phyloP scores from a whole-genome alignment of 1,284 basidiomycete genomes.

The Phellopilus nigrolimitatus region DNA sequence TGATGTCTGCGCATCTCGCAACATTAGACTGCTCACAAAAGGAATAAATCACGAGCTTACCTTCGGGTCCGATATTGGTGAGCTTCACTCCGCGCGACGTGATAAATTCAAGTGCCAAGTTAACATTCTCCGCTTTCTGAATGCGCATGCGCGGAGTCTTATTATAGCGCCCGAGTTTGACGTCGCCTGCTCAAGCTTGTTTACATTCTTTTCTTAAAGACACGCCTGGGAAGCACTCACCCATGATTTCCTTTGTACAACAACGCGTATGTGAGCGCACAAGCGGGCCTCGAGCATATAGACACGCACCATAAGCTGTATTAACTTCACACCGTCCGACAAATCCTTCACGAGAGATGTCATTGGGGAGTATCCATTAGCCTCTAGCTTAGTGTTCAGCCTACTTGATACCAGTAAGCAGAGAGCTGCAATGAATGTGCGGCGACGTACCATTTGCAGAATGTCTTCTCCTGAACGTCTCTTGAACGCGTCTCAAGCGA shows the following conservation, averaged over 20 bases:
- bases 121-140: conserved; percentile 98
- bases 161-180: conserved; percentile 89
- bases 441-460: conserved; percentile 75
- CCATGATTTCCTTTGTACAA: conserved; percentile 82
- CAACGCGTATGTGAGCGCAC: conserved; percentile 6
- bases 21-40: not conserved
- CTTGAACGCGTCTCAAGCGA: conserved; percentile 59
- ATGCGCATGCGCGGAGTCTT: conserved; percentile 86
- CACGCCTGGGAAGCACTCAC: conserved; percentile 33
- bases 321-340: conserved; percentile 91
- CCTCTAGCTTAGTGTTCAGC: conserved; percentile 94
- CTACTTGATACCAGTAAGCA: conserved; percentile 33
- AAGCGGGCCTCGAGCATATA: conserved; percentile 2
- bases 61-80: conserved; percentile 96
- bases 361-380: conserved; percentile 86
- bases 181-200: conserved; percentile 57
- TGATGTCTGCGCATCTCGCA: conserved; percentile 68
- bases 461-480: conserved; percentile 71
- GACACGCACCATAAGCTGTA: conserved; percentile 80
- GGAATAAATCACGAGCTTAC: conserved; percentile 34
- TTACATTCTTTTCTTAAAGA: conserved; percentile 9
- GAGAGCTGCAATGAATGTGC: conserved; percentile 8
- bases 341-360: conserved; percentile 85
- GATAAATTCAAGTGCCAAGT: conserved; percentile 94
- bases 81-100: conserved; percentile 91